Evolutionary conservation across 108 stramenopile genomes (phyloP).

Genomic region (Conticribra weissflogii): DNA sequence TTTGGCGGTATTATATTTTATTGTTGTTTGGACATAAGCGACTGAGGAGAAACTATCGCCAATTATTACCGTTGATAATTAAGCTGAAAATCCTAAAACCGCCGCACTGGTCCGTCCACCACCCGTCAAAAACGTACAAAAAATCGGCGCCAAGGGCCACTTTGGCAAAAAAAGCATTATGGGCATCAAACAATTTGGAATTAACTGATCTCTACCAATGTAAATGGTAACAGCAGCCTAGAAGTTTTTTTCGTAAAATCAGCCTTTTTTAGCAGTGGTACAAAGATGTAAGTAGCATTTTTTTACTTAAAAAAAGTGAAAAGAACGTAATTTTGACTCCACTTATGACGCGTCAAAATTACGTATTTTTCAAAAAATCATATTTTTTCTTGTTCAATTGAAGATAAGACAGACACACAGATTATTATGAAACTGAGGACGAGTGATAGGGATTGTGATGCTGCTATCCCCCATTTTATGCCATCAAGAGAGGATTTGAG

Average conservation of each 20-base stretch:
- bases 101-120: too few species aligned
- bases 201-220: not conserved
- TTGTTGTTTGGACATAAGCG: too few species aligned
- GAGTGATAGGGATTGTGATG: not conserved
- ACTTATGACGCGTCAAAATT: not conserved
- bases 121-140: too few species aligned
- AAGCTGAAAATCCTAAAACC: too few species aligned
- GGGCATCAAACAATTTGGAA: not conserved
- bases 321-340: too few species aligned
- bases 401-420: not conserved
- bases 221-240: not conserved
- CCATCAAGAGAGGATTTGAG: not conserved
- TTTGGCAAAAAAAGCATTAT: not conserved
- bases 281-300: too few species aligned
- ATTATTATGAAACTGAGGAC: not conserved
- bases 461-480: not conserved
- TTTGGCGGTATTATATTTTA: too few species aligned
- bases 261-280: too few species aligned
- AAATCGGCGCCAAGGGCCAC: too few species aligned
- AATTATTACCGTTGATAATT: too few species aligned
- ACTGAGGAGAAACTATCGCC: too few species aligned
- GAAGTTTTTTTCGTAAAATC: not conserved
- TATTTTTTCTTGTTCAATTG: not conserved
- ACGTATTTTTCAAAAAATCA: slow-evolving; percentile 1
- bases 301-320: too few species aligned